phyloP scores from a whole-genome alignment of 2,329 filamentous ascomycete genomes.

The Pleoardoris graminearum region DNA sequence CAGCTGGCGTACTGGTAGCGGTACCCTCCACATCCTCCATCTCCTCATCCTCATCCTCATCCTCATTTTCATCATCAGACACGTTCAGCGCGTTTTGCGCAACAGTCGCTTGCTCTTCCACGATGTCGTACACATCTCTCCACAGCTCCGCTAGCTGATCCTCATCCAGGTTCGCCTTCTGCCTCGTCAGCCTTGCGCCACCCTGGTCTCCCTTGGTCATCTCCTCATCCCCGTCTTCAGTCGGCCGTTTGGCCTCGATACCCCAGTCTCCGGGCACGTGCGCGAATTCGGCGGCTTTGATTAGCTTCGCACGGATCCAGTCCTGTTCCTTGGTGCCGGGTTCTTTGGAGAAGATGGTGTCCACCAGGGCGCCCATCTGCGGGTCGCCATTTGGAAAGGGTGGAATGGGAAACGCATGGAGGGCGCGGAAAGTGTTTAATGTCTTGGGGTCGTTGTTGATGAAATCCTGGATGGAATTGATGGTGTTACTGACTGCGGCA shows the following conservation, averaged over 20 bases:
- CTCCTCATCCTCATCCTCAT: conserved; percentile 16
- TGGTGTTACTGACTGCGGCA: conserved; percentile 10
- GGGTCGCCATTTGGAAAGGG: conserved; percentile 20
- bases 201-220: conserved; percentile 14
- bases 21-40: conserved; percentile 13
- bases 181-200: conserved; percentile 16
- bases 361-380: conserved; percentile 43
- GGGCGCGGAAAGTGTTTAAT: not conserved
- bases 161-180: conserved; percentile 13
- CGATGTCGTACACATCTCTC: conserved; percentile 3
- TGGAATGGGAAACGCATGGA: conserved; percentile 13
- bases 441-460: conserved; percentile 10
- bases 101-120: conserved; percentile 6
- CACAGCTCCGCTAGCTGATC: conserved; percentile 14
- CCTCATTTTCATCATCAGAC: not conserved
- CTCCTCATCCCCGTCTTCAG: conserved; percentile 16
- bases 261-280: conserved; percentile 35
- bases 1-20: not conserved
- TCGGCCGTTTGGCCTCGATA: conserved; percentile 24
- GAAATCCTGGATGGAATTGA: conserved; percentile 14
- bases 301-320: conserved; percentile 34
- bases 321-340: conserved; percentile 31
- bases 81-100: not conserved
- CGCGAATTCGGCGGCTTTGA: conserved; percentile 35
- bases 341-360: conserved; percentile 32